These are phyloP conservation scores for Chaetomium olivaceum DNA, from an alignment of 2,329 filamentous ascomycete species.

Conservation along the genomic window DNA sequence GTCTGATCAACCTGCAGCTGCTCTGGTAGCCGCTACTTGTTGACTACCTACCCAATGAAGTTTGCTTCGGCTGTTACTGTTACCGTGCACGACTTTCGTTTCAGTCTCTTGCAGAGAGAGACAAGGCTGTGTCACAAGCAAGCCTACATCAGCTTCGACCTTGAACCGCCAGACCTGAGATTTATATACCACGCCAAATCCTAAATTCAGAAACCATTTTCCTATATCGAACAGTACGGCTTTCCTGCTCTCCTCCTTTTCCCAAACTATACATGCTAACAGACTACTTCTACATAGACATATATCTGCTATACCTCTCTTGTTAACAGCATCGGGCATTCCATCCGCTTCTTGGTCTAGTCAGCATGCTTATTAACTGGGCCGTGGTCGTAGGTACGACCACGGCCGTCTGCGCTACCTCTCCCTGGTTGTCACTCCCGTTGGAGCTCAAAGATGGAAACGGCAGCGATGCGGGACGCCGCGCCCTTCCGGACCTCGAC, in stretches of 20 bases:
- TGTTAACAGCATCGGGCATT: background rate
- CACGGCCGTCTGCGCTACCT: constrained; percentile 21
- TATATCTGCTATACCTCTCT: background rate
- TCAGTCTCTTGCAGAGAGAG: background rate
- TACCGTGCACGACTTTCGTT: background rate
- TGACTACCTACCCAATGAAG: background rate
- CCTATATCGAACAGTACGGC: background rate
- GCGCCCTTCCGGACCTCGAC: constrained; percentile 17
- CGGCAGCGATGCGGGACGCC: background rate
- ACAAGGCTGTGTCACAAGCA: background rate
- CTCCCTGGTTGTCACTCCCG: constrained; percentile 16
- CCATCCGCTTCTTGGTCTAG: background rate
- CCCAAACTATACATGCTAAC: background rate
- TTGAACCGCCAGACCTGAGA: background rate
- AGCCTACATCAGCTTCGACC: background rate
- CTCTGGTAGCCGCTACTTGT: background rate
- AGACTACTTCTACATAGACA: background rate
- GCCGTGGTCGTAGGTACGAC: constrained; percentile 20
- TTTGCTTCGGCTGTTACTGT: background rate
- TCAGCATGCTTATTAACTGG: constrained; percentile 23
- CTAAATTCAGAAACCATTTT: background rate
- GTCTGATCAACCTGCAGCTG: background rate
- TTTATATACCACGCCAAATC: background rate
- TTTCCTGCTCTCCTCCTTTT: background rate
- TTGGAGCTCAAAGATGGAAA: background rate